Evolutionary conservation across 495 filamentous ascomycete genomes (phyloP), one percentile per base, ranked within the genome.

Genomic region (Annulohypoxylon bovei): DNA sequence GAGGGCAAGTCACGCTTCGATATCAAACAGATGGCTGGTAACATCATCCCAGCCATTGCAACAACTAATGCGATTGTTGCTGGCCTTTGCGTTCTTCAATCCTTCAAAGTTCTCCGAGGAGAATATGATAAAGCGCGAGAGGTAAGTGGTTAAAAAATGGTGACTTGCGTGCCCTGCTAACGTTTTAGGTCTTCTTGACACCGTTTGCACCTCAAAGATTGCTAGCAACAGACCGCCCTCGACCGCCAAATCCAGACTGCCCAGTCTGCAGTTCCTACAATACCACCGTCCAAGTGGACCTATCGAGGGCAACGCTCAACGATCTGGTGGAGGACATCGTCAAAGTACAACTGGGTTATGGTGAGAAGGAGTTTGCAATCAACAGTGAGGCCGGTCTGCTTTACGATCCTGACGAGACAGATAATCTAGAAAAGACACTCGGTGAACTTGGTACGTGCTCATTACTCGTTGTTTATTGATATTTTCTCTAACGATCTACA

Each of bases 11-110:
- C 94, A 5, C 94, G 97, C 58, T 99, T 98, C 67, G 93, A 98
- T 75, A 94, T 95, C 71, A 99, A 99, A 77, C 93, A 98, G 80
- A 99, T 98, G 94, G 95, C 95, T 23, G 95, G 95, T 55, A 98
- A 98, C 73, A 99, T 99, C 73, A 98, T 99, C 61, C 95, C 95
- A 0, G 96, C 95, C 2, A 99, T 99, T 77, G 95, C 95, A 1
- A 99, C 95, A 0, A 98, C 95, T 0, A 99, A 99, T 77, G 95
- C 96, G 11, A 96, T 98, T 79, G 95, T 94, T 4, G 95, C 95
- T 11, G 90, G 92, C 12, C 85, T 99, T 23, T 98, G 94, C 76
- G 95, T 98, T 3, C 81, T 99, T 6, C 92, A 99, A 78, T 89
- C 93, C 1, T 94, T 97, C 82, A 98, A 97, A 78, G 92, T 98